phyloP scores from a whole-genome alignment of 2,329 filamentous ascomycete species.

The Phyllosticta paracitricarpa region DNA sequence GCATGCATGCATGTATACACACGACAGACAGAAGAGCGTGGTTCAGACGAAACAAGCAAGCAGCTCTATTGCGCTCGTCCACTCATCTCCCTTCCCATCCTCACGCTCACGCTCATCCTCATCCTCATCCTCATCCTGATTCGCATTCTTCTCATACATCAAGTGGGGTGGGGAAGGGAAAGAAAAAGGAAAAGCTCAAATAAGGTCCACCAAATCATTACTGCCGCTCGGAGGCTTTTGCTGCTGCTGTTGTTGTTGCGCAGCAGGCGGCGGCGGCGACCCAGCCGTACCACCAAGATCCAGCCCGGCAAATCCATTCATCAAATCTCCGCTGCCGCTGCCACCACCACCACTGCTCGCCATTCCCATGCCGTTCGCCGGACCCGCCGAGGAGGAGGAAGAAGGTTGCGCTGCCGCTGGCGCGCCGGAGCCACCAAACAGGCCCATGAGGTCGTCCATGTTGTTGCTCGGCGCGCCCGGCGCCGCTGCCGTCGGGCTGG shows the following conservation, averaged over 20 bases:
- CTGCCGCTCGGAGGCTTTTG: constrained; percentile 1
- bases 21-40: no score
- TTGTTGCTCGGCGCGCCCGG: constrained; percentile 45
- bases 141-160: not conserved
- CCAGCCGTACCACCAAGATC: constrained; percentile 51
- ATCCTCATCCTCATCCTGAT: not conserved
- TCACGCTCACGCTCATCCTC: not conserved
- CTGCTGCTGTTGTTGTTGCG: constrained; percentile 26
- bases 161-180: no score
- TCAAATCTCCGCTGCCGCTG: constrained; percentile 44
- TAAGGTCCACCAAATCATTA: constrained; percentile 10
- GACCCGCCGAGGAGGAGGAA: not conserved
- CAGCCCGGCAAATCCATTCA: constrained; percentile 76
- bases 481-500: constrained; percentile 44
- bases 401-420: constrained; percentile 15
- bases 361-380: constrained; percentile 17
- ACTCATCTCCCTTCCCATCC: no score
- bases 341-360: constrained; percentile 24
- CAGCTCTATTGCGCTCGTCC: no score
- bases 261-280: constrained; percentile 47
- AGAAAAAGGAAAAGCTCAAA: constrained; percentile 1
- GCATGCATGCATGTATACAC: no score
- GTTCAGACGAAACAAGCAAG: no score
- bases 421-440: constrained; percentile 47
- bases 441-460: constrained; percentile 72